Conservation (phyloP, 352 stramenopile species). For the Phytophthora niederhauseri region DNA sequence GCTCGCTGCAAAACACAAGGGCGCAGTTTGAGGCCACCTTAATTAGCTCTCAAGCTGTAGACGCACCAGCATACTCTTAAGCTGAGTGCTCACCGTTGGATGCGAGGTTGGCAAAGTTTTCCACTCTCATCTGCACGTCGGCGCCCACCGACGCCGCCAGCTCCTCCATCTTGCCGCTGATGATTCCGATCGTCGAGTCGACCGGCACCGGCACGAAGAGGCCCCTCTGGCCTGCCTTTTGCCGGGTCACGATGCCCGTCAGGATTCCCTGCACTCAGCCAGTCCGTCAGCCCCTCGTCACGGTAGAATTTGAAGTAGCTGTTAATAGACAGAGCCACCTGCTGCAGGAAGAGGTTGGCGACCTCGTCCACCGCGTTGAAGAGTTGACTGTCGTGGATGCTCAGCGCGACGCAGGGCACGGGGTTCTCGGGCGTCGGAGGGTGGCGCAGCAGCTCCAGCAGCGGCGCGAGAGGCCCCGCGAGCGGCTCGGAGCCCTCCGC, state of each 20-base stretch:
- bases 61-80: background rate
- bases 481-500: background rate
- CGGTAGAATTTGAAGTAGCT: no score
- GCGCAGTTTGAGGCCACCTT: background rate
- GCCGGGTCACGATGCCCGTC: slow-evolving; percentile 8
- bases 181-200: slow-evolving; percentile 6
- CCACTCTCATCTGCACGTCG: slow-evolving; percentile 8
- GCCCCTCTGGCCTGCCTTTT: slow-evolving; percentile 6
- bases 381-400: slow-evolving; percentile 18
- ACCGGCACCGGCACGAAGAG: slow-evolving; percentile 16
- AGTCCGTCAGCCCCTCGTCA: no score
- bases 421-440: slow-evolving; percentile 2
- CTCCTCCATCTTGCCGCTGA: slow-evolving; percentile 20
- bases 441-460: slow-evolving; percentile 29
- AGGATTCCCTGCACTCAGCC: slow-evolving; percentile 4
- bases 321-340: slow-evolving; percentile 18
- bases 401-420: slow-evolving; percentile 15
- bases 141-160: slow-evolving; percentile 4
- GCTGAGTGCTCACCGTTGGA: background rate
- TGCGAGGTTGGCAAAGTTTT: slow-evolving; percentile 12
- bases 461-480: slow-evolving; percentile 26
- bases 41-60: background rate
- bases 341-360: slow-evolving; percentile 27
- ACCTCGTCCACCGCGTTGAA: slow-evolving; percentile 46
- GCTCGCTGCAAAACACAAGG: slow-evolving; percentile 6